Percentiles rank a stretch among this genome's conserved stretches.
phyloP scores from a whole-genome alignment of 2,329 filamentous ascomycete genomes.

The Ramularia endophylla region DNA sequence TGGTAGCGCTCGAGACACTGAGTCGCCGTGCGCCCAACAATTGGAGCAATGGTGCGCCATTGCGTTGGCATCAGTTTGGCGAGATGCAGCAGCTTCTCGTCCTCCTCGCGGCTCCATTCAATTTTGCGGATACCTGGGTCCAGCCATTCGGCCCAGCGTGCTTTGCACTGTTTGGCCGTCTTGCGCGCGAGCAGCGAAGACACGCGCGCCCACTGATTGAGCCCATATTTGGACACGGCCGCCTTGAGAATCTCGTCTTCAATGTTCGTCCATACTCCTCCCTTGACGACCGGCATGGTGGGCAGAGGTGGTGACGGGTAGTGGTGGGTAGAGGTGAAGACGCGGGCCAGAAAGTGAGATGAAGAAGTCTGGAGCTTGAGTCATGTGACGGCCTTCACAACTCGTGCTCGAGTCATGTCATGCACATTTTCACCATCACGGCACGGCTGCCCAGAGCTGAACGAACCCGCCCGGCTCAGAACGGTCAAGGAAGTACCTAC shows the following conservation, averaged over 20 bases:
- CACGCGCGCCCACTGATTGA: slow-evolving; percentile 98
- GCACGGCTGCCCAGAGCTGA: too few relatives aligned
- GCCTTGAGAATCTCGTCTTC: slow-evolving; percentile 97
- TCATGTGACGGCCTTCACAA: slow-evolving; percentile 3
- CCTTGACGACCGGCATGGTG: slow-evolving; percentile 60
- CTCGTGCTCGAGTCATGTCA: too few relatives aligned
- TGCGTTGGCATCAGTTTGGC: slow-evolving; percentile 99
- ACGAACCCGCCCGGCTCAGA: too few relatives aligned
- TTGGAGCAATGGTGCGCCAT: slow-evolving; percentile 97
- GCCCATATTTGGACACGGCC: slow-evolving; percentile 86
- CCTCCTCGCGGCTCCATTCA: slow-evolving; percentile 98
- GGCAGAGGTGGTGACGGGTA: slow-evolving; percentile 4
- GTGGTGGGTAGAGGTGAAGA: not conserved
- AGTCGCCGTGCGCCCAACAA: slow-evolving; percentile 92
- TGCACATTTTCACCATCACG: too few relatives aligned
- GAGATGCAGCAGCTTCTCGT: slow-evolving; percentile 92
- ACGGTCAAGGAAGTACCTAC: too few relatives aligned
- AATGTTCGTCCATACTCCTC: slow-evolving; percentile 64
- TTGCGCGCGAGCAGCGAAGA: slow-evolving; percentile 95
- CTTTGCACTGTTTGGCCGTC: slow-evolving; percentile 98
- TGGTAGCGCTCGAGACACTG: slow-evolving; percentile 97
- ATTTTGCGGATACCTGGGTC: slow-evolving; percentile 98
- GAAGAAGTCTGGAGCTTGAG: slow-evolving; percentile 5
- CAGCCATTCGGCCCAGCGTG: slow-evolving; percentile 96
- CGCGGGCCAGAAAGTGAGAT: slow-evolving; percentile 1